A percentile compares a stretch with the other conserved stretches of the same genome.
These are phyloP conservation scores for Astrephomene gubernaculifera DNA, from an alignment of 139 green algal genomes.

Conservation along the genomic window DNA sequence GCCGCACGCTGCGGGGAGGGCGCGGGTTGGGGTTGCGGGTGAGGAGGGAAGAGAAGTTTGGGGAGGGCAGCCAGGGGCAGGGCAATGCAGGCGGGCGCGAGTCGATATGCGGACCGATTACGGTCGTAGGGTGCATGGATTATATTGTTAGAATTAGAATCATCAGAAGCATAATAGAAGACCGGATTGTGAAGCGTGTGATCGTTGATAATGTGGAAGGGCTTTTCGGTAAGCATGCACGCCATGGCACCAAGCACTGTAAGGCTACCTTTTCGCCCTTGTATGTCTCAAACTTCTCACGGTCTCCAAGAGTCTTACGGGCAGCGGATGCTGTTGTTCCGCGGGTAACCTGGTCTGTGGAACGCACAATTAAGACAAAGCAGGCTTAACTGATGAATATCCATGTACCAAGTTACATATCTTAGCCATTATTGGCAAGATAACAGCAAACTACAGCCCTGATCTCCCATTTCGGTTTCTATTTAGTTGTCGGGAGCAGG, in stretches of 20 bases:
- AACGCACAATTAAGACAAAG: background rate
- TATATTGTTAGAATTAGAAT: too few relatives aligned
- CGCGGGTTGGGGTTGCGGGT: background rate
- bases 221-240: background rate
- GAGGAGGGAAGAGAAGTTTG: background rate
- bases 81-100: too few relatives aligned
- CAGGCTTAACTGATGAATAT: background rate
- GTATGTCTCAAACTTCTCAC: conserved; percentile 38
- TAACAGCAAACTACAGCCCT: background rate
- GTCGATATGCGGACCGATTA: too few relatives aligned
- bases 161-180: too few relatives aligned
- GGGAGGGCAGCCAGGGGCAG: background rate
- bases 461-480: background rate
- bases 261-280: conserved; percentile 41
- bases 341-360: conserved; percentile 33
- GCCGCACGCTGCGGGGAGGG: background rate
- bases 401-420: background rate
- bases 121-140: too few relatives aligned
- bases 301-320: conserved; percentile 12
- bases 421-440: background rate
- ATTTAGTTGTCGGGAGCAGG: background rate
- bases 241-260: background rate
- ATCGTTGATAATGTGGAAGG: background rate
- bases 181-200: background rate
- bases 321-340: conserved; percentile 25